Evolutionary conservation across 192 early-diverging fungal genomes (phyloP).

Genomic region (Helicostylum pulchrum): DNA sequence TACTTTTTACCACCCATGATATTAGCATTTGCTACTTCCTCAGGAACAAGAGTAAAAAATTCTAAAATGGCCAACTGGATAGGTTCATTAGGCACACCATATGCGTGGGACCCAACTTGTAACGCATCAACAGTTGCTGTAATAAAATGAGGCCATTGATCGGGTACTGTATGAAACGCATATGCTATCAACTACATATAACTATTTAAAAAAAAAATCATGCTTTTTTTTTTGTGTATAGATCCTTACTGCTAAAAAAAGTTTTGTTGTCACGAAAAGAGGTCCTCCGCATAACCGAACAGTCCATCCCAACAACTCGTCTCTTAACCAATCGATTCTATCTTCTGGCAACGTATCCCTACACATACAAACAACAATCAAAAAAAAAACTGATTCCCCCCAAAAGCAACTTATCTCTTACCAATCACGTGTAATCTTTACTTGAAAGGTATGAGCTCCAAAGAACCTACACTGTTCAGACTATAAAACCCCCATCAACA

Average conservation of each 20-base stretch:
- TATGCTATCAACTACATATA: constrained; percentile 44
- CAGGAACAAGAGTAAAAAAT: constrained; percentile 53
- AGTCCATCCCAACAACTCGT: constrained; percentile 46
- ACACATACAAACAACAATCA: not conserved
- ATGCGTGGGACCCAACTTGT: constrained; percentile 22
- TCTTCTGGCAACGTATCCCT: constrained; percentile 53
- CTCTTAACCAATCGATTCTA: constrained; percentile 49
- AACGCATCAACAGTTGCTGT: constrained; percentile 38
- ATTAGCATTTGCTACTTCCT: constrained; percentile 49
- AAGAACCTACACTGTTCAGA: constrained; percentile 52
- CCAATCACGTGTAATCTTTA: constrained; percentile 58
- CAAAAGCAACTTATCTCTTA: constrained; percentile 11
- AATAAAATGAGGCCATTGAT: constrained; percentile 51
- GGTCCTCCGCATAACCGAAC: constrained; percentile 43
- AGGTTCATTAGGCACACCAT: constrained; percentile 17
- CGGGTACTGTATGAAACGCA: constrained; percentile 45
- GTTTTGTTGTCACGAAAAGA: constrained; percentile 47
- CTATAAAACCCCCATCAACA: constrained; percentile 16
- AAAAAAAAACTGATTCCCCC: not conserved
- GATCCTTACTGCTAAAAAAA: constrained; percentile 51
- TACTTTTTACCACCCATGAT: constrained; percentile 46
- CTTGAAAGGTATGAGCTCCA: constrained; percentile 57
- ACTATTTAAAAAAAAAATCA: not conserved
- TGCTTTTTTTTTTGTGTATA: not conserved
- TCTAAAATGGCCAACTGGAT: constrained; percentile 45